Conservation (phyloP, 345 rosid species). For the Syzygium aqueum region DNA sequence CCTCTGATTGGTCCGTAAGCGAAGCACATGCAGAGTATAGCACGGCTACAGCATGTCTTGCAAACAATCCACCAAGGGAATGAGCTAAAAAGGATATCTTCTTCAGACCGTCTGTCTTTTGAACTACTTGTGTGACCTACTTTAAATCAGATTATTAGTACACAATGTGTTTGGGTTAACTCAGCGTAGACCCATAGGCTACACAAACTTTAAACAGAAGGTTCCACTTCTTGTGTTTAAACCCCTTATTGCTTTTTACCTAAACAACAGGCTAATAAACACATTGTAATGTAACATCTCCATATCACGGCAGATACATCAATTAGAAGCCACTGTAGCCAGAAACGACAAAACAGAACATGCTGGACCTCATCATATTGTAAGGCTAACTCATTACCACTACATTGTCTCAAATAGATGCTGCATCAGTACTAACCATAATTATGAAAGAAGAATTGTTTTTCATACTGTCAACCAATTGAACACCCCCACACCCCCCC, state of each 20-base stretch:
- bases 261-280: neutral
- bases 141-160: neutral
- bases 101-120: slow-evolving; percentile 59
- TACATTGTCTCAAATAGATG: neutral
- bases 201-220: neutral
- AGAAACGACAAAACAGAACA: neutral
- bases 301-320: neutral
- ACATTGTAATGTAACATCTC: neutral
- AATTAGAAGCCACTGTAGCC: neutral
- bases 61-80: slow-evolving; percentile 97
- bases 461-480: neutral
- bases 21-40: slow-evolving; percentile 46
- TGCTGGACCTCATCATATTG: neutral
- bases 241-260: neutral
- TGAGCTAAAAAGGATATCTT: slow-evolving; percentile 91
- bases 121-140: slow-evolving; percentile 68
- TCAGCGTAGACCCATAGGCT: neutral
- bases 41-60: slow-evolving; percentile 74
- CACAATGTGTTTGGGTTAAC: neutral
- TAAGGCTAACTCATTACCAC: neutral
- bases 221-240: neutral
- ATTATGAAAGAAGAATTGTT: neutral
- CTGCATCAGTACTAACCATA: neutral
- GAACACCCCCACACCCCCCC: neutral
- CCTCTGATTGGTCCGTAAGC: slow-evolving; percentile 13